Conservation (phyloP, 2,329 filamentous ascomycete species). For the Chaetomiaceae sp. region DNA sequence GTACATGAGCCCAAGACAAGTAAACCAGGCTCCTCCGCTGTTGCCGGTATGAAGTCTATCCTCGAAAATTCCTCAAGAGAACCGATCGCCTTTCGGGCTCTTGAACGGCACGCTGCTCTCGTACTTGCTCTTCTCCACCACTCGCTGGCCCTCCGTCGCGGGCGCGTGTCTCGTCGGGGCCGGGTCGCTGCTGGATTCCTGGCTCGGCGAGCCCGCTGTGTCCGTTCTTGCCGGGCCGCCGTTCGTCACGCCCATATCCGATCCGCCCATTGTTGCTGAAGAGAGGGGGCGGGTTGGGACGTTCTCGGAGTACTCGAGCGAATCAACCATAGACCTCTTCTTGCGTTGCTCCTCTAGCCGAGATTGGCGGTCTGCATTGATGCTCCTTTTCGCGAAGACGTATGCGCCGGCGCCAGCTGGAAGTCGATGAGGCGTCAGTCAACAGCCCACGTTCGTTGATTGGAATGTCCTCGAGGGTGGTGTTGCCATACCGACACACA, state of each 20-base stretch:
- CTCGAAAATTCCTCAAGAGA: constrained; percentile 47
- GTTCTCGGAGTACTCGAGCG: constrained; percentile 48
- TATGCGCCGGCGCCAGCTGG: constrained; percentile 86
- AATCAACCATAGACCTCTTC: constrained; percentile 56
- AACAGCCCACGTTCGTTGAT: neutral
- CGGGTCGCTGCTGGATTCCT: constrained; percentile 72
- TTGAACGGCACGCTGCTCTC: constrained; percentile 72
- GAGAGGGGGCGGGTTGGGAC: constrained; percentile 28
- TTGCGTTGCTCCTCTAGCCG: constrained; percentile 63
- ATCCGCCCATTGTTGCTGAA: constrained; percentile 32
- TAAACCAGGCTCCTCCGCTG: neutral
- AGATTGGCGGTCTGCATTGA: constrained; percentile 81
- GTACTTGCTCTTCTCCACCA: constrained; percentile 82
- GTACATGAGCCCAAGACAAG: too few species aligned
- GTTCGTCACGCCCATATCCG: constrained; percentile 34
- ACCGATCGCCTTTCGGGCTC: constrained; percentile 80
- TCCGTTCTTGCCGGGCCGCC: constrained; percentile 55
- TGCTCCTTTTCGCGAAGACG: constrained; percentile 89
- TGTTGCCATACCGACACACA: constrained; percentile 66
- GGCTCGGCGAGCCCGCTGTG: constrained; percentile 58
- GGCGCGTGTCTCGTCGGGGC: constrained; percentile 80
- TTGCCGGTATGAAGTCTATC: neutral
- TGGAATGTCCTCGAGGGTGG: constrained; percentile 1
- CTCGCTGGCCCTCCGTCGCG: constrained; percentile 61
- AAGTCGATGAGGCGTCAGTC: constrained; percentile 19